A percentile compares a stretch with the other conserved stretches of the same genome.
Conservation (phyloP, 148 eudicot genomes). For the Vaccinium vitisidaea region DNA sequence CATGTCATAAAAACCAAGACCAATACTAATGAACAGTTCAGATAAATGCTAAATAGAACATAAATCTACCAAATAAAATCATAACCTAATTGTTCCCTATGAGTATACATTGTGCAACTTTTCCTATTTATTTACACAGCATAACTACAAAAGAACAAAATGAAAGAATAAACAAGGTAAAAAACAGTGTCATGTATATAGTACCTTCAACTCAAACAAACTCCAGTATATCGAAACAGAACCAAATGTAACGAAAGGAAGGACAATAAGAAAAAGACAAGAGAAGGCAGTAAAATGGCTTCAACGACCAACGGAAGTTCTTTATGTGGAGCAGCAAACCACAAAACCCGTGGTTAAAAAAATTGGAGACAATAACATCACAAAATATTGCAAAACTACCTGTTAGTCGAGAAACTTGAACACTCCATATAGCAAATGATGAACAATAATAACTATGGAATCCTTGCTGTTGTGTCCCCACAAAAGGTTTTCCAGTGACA, state of each 20-base stretch:
- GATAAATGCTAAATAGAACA: background rate
- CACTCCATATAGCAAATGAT: constrained; percentile 70
- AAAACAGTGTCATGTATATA: background rate
- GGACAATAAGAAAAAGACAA: background rate
- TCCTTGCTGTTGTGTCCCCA: constrained; percentile 61
- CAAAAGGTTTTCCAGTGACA: constrained; percentile 63
- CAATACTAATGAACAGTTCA: background rate
- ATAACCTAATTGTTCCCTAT: background rate
- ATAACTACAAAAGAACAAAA: background rate
- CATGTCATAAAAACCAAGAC: background rate
- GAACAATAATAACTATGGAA: constrained; percentile 59
- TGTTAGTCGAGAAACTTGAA: constrained; percentile 73
- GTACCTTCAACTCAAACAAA: background rate
- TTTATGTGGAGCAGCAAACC: background rate
- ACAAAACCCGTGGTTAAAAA: background rate
- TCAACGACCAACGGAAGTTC: background rate
- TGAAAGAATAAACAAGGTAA: background rate
- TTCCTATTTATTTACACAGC: background rate
- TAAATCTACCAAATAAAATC: background rate
- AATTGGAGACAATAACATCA: background rate
- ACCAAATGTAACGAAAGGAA: background rate
- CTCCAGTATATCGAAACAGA: background rate
- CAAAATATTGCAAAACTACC: constrained; percentile 32
- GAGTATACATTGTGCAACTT: background rate
- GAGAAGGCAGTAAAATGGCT: background rate